These are phyloP conservation scores for Nymphaea colorata DNA, from an alignment of 164 flowering plant species.

Conservation along the genomic window DNA sequence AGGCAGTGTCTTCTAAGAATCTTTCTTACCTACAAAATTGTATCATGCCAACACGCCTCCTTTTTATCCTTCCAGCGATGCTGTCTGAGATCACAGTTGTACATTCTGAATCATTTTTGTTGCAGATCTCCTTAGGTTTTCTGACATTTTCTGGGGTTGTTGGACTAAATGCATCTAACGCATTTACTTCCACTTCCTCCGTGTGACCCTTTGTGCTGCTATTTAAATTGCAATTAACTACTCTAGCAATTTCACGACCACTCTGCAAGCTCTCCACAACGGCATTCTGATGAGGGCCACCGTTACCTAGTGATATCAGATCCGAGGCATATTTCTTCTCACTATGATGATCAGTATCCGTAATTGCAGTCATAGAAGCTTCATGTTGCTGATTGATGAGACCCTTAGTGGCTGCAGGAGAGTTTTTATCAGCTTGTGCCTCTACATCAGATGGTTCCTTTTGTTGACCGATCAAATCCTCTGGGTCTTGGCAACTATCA, in stretches of 20 bases:
- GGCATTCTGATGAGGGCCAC: conserved; percentile 1
- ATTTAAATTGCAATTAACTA: not conserved
- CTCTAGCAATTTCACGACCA: conserved; percentile 2
- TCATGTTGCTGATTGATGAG: not conserved
- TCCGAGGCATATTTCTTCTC: not conserved
- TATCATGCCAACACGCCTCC: not conserved
- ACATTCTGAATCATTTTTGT: not conserved
- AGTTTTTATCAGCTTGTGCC: too few species aligned
- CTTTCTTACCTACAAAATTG: not conserved
- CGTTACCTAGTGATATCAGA: not conserved
- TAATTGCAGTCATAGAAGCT: not conserved
- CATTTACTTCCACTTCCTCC: not conserved
- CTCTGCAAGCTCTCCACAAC: not conserved
- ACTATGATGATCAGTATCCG: not conserved
- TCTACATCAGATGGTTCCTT: too few species aligned
- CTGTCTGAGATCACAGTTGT: conserved; percentile 6
- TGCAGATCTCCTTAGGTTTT: not conserved
- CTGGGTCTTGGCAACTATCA: not conserved
- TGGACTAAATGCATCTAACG: not conserved
- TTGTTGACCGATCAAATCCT: not conserved
- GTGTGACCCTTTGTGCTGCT: not conserved
- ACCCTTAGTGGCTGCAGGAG: too few species aligned
- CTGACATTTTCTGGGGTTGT: not conserved
- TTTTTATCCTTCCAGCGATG: conserved; percentile 14
- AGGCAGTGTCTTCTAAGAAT: too few species aligned